Conservation (phyloP, 495 filamentous ascomycete genomes). For the Annulohypoxylon bovei region DNA sequence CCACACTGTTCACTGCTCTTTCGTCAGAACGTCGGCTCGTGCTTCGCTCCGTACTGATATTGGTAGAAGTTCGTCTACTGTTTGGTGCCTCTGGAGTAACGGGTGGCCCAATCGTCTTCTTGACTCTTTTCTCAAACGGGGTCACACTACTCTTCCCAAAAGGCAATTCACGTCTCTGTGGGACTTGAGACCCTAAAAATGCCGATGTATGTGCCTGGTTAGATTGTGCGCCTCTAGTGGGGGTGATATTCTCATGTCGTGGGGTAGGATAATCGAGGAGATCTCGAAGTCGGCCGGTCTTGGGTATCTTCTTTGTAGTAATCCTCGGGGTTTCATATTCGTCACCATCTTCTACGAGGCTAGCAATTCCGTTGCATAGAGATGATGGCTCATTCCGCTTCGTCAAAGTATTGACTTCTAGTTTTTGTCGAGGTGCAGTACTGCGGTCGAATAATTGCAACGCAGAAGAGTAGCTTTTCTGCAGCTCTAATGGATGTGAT, state of each 20-base stretch:
- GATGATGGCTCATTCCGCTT: background rate
- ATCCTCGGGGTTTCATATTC: background rate
- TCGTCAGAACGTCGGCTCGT: background rate
- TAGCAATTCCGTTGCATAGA: constrained; percentile 7
- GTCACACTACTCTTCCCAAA: constrained; percentile 18
- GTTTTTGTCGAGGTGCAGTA: constrained; percentile 3
- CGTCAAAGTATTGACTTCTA: background rate
- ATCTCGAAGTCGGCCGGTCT: constrained; percentile 14
- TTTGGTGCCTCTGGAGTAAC: background rate
- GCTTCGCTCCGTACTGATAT: background rate
- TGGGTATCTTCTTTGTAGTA: constrained; percentile 10
- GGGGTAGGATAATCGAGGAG: constrained; percentile 40
- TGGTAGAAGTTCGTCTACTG: background rate
- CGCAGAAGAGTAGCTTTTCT: background rate
- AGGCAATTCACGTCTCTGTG: constrained; percentile 33
- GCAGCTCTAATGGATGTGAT: background rate
- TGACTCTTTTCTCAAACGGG: background rate
- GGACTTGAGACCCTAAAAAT: constrained; percentile 18
- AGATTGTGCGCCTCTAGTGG: background rate
- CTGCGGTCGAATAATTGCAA: constrained; percentile 9
- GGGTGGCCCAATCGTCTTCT: background rate
- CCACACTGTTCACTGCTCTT: constrained; percentile 40
- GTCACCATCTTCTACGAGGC: constrained; percentile 29
- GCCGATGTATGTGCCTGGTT: constrained; percentile 19
- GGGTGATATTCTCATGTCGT: constrained; percentile 18